Conservation (phyloP, 768 basidiomycete genomes). For the Mycena crocata region DNA sequence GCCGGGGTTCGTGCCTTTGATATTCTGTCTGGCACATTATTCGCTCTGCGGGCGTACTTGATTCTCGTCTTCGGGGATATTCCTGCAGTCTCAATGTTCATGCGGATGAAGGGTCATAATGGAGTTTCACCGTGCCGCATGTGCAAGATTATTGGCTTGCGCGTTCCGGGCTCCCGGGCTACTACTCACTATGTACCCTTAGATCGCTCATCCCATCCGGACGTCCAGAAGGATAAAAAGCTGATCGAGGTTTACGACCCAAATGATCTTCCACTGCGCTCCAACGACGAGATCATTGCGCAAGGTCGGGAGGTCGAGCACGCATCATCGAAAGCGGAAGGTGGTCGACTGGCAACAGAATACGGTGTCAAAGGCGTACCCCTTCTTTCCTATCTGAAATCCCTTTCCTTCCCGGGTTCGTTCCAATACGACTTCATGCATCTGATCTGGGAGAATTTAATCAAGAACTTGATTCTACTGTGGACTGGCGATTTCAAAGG, state of each 20-base stretch:
- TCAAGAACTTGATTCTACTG: too few species aligned
- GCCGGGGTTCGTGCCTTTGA: background rate
- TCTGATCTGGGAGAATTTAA: too few species aligned
- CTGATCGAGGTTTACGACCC: constrained; percentile 32
- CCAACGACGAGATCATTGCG: constrained; percentile 29
- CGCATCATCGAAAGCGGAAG: constrained; percentile 29
- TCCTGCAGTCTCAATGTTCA: too few species aligned
- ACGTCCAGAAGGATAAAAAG: background rate
- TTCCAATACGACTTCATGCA: constrained; percentile 19
- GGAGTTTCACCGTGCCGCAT: too few species aligned
- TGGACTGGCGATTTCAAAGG: too few species aligned
- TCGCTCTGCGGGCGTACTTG: too few species aligned
- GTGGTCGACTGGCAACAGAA: constrained; percentile 31
- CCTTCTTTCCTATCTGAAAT: constrained; percentile 42
- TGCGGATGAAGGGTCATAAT: too few species aligned
- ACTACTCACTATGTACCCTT: constrained; percentile 8
- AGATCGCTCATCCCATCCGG: constrained; percentile 2
- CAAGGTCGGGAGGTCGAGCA: constrained; percentile 35
- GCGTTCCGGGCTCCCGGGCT: too few species aligned
- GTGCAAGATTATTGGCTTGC: too few species aligned
- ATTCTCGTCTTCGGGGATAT: too few species aligned
- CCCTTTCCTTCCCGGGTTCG: background rate
- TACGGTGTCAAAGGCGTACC: constrained; percentile 52
- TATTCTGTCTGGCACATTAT: background rate
- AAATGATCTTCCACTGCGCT: constrained; percentile 30